Conservation (phyloP, 2,329 filamentous ascomycete species). For the Diaporthe ampelina region DNA sequence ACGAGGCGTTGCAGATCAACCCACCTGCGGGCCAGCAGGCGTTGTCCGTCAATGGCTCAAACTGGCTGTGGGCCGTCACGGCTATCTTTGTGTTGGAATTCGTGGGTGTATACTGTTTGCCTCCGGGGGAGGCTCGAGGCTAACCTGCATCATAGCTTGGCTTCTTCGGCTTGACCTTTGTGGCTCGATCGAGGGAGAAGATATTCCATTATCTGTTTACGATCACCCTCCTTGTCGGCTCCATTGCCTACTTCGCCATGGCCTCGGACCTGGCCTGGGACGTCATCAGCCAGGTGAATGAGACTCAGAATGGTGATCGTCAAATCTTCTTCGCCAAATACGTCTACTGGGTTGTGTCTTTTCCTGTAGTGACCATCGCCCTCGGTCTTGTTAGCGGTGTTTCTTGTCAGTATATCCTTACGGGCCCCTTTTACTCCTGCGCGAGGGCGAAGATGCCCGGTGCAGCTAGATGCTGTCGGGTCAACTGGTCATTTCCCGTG, state of each 20-base stretch:
- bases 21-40: conserved; percentile 56
- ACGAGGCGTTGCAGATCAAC: conserved; percentile 62
- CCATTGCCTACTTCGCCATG: conserved; percentile 65
- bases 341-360: conserved; percentile 67
- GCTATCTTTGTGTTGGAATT: conserved; percentile 63
- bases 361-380: conserved; percentile 60
- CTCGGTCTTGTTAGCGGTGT: conserved; percentile 66
- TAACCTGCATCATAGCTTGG: conserved; percentile 52
- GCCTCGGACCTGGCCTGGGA: conserved; percentile 65
- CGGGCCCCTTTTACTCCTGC: background rate
- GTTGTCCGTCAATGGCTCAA: conserved; percentile 61
- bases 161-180: conserved; percentile 55
- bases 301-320: conserved; percentile 51
- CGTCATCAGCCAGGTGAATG: conserved; percentile 54
- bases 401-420: conserved; percentile 53
- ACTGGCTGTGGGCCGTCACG: conserved; percentile 70
- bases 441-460: background rate
- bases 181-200: conserved; percentile 61
- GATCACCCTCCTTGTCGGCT: conserved; percentile 62
- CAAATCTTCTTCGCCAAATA: conserved; percentile 71
- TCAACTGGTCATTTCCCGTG: no score
- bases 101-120: conserved; percentile 49
- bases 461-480: background rate
- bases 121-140: background rate
- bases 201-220: conserved; percentile 71